Base-by-base conservation (phyloP, 768 basidiomycete species). In the Clavulina sp. region DNA sequence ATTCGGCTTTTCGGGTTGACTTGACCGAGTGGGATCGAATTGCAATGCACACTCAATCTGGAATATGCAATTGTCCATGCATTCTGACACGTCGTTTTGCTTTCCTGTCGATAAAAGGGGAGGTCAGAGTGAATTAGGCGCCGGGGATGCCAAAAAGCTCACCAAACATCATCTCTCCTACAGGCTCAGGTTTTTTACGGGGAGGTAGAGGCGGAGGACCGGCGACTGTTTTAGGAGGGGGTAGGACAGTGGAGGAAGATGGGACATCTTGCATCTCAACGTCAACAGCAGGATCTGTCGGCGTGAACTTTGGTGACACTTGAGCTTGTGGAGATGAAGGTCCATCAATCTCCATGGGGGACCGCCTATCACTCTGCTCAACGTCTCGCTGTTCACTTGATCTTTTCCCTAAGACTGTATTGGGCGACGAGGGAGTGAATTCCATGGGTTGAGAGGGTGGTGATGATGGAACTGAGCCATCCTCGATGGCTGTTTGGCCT, bases 61-160 rank as follows among this genome's bases (percentile, higher is more conserved):
- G 68, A 95, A 95, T 73, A 99, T 84, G 69, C 92, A 92, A 60
- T 97, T 97, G 65, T 97, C 93, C 83, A 97, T 88, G 66, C 93
- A 96, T 66, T 99, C 95, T 0, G 93, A 82, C 9, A 97, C 92
- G 63, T 99, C 95, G 60, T 99, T 93, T 60, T 99, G 95, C 59
- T 84, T 82, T 4, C 93, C 91, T 88, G 52, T 34, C 28, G 38
- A 61, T n/a, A 55, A 24, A 29, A 7, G 28, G 26, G 9, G 13
- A 49, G 41, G 18, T 53, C 31, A 53, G 26, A 47, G 5, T 18
- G 4, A 21, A 50, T 5, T 16, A 53, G 38, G 51, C 2, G 46
- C 43, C 9, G 6, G 29, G 43, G 52, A 16, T 31, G 5, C 3
- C 24, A 16, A 4, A 5, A 9, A 29, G 60, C 75, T 58, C 62